Conservation (phyloP, 2,329 filamentous ascomycete species). For the Elsinoe arachidis region DNA sequence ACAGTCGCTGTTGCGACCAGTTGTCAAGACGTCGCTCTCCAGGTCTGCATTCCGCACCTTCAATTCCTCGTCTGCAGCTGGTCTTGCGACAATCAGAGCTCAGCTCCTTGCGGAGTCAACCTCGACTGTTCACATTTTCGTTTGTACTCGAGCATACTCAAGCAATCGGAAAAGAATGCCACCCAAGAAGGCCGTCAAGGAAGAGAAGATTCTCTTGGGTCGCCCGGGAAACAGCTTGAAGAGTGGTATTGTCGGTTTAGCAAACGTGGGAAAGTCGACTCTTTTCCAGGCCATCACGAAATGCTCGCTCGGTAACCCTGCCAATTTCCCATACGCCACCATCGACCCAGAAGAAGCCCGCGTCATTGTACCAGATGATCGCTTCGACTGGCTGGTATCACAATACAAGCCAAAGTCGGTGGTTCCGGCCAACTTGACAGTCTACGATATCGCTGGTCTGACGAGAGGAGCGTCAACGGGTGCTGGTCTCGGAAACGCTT, state of each 20-base stretch:
- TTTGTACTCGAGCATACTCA: conserved; percentile 42
- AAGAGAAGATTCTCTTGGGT: conserved; percentile 95
- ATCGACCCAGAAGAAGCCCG: conserved; percentile 98
- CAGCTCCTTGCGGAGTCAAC: not conserved
- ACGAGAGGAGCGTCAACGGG: conserved; percentile 94
- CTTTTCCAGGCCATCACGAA: conserved; percentile 99
- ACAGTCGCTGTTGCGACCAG: not conserved
- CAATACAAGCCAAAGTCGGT: conserved; percentile 97
- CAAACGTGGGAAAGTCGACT: conserved; percentile 98
- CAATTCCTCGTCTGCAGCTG: conserved; percentile 6
- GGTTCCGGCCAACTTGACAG: conserved; percentile 94
- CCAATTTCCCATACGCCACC: conserved; percentile 98
- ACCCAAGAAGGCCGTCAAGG: conserved; percentile 83
- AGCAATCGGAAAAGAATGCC: conserved; percentile 69
- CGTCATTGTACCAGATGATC: conserved; percentile 90
- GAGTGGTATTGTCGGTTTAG: conserved; percentile 95
- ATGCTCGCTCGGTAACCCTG: conserved; percentile 92
- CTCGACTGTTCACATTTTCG: not conserved
- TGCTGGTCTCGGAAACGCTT: conserved; percentile 93
- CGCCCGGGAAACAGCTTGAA: conserved; percentile 96
- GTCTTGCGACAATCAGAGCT: not conserved
- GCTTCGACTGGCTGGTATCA: conserved; percentile 89
- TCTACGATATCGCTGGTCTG: conserved; percentile 97
- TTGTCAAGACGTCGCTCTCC: conserved; percentile 5
- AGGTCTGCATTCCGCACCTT: not conserved